Conservation (phyloP, 2,329 filamentous ascomycete species). For the Ophiocordyceps camponoti-rufipedis region DNA sequence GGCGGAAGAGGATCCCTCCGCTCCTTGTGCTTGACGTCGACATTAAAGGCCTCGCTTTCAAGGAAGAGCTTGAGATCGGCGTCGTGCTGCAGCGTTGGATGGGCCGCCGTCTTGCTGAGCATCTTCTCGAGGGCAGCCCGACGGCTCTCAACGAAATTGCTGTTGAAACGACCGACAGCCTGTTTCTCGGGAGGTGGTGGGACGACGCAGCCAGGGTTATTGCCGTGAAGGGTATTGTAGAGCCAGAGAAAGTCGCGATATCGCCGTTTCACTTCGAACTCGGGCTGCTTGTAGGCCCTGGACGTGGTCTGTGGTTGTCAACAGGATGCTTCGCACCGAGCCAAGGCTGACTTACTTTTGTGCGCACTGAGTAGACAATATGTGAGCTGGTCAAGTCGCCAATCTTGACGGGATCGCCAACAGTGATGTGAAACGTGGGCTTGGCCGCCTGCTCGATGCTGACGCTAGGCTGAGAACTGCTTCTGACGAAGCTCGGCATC, state of each 20-base stretch:
- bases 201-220: slow-evolving; percentile 87
- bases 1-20: slow-evolving; percentile 68
- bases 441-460: slow-evolving; percentile 88
- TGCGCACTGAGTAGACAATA: slow-evolving; percentile 91
- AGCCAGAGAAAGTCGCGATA: slow-evolving; percentile 98
- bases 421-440: slow-evolving; percentile 74
- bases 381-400: slow-evolving; percentile 93
- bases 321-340: neutral
- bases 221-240: slow-evolving; percentile 84
- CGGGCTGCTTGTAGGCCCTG: slow-evolving; percentile 81
- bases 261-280: slow-evolving; percentile 83
- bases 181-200: slow-evolving; percentile 96
- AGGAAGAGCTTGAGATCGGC: slow-evolving; percentile 89
- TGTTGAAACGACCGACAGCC: slow-evolving; percentile 87
- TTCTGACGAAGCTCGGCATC: slow-evolving; percentile 29
- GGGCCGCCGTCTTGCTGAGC: slow-evolving; percentile 86
- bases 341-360: slow-evolving; percentile 42
- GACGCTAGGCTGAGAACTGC: slow-evolving; percentile 53
- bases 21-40: slow-evolving; percentile 96
- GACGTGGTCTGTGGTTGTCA: slow-evolving; percentile 54
- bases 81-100: slow-evolving; percentile 83
- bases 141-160: slow-evolving; percentile 86
- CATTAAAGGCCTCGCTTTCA: slow-evolving; percentile 88
- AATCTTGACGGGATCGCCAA: slow-evolving; percentile 95
- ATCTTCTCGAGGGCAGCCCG: slow-evolving; percentile 88